Evolutionary conservation across 2,329 filamentous ascomycete species (phyloP), one percentile per base, ranked within the genome.

Genomic region (Seiridium unicorne): DNA sequence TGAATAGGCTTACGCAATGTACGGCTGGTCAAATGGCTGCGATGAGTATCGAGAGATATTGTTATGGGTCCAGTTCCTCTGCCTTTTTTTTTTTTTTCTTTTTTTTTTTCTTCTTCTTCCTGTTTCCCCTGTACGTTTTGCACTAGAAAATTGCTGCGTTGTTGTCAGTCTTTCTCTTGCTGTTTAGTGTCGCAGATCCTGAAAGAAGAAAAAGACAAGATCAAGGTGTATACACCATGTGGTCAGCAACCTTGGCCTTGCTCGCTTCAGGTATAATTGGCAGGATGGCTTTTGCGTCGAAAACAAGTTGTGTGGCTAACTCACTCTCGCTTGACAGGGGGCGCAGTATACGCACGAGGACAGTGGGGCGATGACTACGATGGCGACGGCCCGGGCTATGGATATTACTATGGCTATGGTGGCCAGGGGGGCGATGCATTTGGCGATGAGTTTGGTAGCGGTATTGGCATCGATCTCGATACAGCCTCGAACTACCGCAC

Each of bases 401-500:
- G 44, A 13, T 44, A 54, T 13, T 44, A 53, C 40, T 40, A 18
- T 13, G 49, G 40, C n/a, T 31, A 38, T 32, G 35, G 31, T 40
- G 57, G 57, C 9, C 44, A 31, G 26, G 40, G 51, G 26, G 48
- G 54, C 44, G 61, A 58, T 44, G 40, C 55, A 8, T 54, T 48
- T 38, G 53, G 35, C 31, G 42, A 18, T 18, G 11, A 35, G 31
- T 57, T 62, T n/a, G 51, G 58, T 4, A 40, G 44, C 31, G 53
- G 36, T 2, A 49, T 58, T 6, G 67, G 67, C 53, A 71, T 75
- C 65, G 70, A 72, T 57, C 59, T 72, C 48, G 40, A 63, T 1
- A 40, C 59, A 4, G 72, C 72, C n/a, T 63, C 65, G 42, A 63
- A 64, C 58, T 71, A 71, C 49, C 73, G 77, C 34, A 71, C 65